These are phyloP conservation scores for Neoarthrinium moseri DNA, from an alignment of 2,329 filamentous ascomycete species.

Conservation along the genomic window DNA sequence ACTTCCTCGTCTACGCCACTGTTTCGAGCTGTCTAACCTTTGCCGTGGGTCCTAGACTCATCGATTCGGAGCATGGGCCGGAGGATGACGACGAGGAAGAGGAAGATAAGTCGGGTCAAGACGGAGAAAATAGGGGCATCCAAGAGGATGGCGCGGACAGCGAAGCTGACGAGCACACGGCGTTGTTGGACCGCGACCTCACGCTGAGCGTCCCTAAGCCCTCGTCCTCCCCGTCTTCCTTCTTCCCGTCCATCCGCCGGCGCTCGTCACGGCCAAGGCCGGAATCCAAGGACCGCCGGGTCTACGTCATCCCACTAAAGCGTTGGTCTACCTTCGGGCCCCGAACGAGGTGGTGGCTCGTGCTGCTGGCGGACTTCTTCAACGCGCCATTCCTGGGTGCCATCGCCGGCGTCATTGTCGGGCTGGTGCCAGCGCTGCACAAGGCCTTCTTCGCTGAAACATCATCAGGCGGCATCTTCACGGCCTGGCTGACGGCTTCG, in stretches of 20 bases:
- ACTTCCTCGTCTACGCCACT: conserved; percentile 66
- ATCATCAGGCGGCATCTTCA: conserved; percentile 61
- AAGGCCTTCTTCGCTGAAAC: conserved; percentile 58
- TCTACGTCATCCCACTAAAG: conserved; percentile 20
- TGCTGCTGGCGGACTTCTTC: conserved; percentile 46
- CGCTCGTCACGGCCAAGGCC: neutral
- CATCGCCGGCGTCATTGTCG: conserved; percentile 55
- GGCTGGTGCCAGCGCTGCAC: conserved; percentile 59
- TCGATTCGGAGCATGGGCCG: conserved; percentile 43
- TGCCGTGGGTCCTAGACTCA: conserved; percentile 57
- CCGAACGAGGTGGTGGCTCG: conserved; percentile 29
- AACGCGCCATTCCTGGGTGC: conserved; percentile 64
- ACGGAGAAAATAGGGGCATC: conserved; percentile 15
- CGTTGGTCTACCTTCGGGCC: conserved; percentile 27
- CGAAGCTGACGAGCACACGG: conserved; percentile 43
- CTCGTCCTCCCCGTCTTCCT: conserved; percentile 15
- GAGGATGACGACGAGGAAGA: conserved; percentile 26
- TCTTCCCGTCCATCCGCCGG: conserved; percentile 27
- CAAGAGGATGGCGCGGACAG: conserved; percentile 34
- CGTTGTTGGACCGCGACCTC: conserved; percentile 39
- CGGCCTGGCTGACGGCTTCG: conserved; percentile 63
- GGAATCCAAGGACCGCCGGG: conserved; percentile 22
- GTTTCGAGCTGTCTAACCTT: conserved; percentile 64
- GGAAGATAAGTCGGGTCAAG: conserved; percentile 13
- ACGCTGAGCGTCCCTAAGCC: conserved; percentile 12